Evolutionary conservation across 352 stramenopile genomes (phyloP), one percentile per base, ranked within the genome.

Genomic region (Globisporangium irregulare): DNA sequence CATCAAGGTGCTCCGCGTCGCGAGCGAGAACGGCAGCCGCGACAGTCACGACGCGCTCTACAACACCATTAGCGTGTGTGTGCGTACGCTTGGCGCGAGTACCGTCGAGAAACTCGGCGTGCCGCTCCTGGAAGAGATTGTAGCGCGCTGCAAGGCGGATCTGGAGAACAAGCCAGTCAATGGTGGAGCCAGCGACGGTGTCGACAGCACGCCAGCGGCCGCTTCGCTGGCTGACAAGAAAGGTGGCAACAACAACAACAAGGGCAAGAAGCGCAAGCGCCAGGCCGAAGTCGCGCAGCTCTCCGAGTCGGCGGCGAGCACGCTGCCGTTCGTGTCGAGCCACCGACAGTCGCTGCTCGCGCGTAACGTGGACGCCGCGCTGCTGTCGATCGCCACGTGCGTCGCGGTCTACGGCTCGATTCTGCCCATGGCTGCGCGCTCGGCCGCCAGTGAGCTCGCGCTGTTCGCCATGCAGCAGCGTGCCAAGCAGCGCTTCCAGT

Each of bases 201-300:
- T 15, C 1, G 36, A 53, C 59, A 41, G 46, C 25, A 48, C 32
- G n/a, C 29, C 51, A 43, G 34, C 25, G 36, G 24, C 41, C 15
- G 20, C 22, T 7, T 50, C 57, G 2, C n/a, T 66, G 10, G 57
- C 65, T 0, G 68, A 72, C 32, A 72, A 69, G 38, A 66, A 66
- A 43, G 24, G 60, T 15, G 64, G 56, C 59, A 70, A 55, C 34
- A 69, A n/a, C 56, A 63, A 65, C 57, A 74, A 56, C 27, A 95
- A 93, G 67, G 87, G 82, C 68, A 95, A 95, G 75, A 95, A 95
- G 72, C 86, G 87, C 59, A 93, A 93, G 75, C 87, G 87, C 41
- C 82, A 91, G 62, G 75, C 80, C 29, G 73, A 86, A 25, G 60
- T 87, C 12, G 80, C 84, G 32, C 76, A 84, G 59, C 78, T 89